Base-by-base conservation (phyloP, 1,284 basidiomycete species). In the Boletus sp. region DNA sequence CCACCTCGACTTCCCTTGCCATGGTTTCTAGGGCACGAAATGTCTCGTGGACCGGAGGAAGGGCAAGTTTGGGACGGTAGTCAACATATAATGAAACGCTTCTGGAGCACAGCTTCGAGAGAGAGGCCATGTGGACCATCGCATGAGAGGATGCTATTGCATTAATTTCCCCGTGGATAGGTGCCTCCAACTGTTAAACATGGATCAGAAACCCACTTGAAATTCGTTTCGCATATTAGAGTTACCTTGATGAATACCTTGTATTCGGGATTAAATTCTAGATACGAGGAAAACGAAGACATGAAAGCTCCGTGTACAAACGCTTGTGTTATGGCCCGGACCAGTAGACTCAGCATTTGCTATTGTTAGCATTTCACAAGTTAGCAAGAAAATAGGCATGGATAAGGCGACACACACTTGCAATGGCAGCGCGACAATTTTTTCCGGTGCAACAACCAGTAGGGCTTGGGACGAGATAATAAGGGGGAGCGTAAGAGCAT, bases 391-490 rank as follows among this genome's bases (percentile, higher is more conserved):
- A 22, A 16, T 3, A 30, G n/a, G n/a, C 5, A n/a, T 10, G 8
- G 14, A 34, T 2, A 26, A 4, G 6, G 22, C 7, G 12, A 39
- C n/a, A 58, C 72, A 10, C 49, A 75, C 69, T 8, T 72, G 62
- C 7, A 87, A 63, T 3, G 83, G 82, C 0, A 87, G 66, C 0
- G 77, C 80, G 50, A 73, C 74, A 25, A 85, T 64, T 54, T 80
- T 80, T 39, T 72, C 61, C 13, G 72, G 68, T 1, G 74, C 68
- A 14, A 85, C 72, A 4, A 78, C 62, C 3, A 78, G 72, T 2
- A 83, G 59, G n/a, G 77, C 79, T 43, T 78, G 78, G 5, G 81
- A 77, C 1, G 77, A 72, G 20, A 83, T 57, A 2, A 84, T 70
- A 40, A 84, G 56, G 16, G 68, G 60, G 12, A 69, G 56, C 0